These are phyloP conservation scores for Falciphora oryzae DNA, from an alignment of 2,329 filamentous ascomycete species.

Conservation along the genomic window DNA sequence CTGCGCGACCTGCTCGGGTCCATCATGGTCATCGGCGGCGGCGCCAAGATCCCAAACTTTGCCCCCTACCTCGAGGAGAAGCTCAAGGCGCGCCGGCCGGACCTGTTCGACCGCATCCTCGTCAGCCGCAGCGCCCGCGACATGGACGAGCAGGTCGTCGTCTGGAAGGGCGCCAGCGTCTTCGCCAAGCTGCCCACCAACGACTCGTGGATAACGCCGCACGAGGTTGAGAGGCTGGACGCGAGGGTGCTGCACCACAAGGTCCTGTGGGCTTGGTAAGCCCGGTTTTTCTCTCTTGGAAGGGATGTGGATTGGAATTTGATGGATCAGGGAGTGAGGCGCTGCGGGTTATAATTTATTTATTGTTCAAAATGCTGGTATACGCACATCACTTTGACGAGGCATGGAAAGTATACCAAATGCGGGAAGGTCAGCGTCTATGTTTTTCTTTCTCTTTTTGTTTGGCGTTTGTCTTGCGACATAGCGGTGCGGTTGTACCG, in stretches of 20 bases:
- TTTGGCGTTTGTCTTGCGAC: neutral
- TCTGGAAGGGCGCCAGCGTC: constrained; percentile 96
- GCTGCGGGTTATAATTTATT: neutral
- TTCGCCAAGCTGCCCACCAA: constrained; percentile 90
- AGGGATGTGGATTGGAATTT: neutral
- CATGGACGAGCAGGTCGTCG: constrained; percentile 93
- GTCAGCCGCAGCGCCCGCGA: constrained; percentile 74
- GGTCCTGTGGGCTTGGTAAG: constrained; percentile 57
- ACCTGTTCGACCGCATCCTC: constrained; percentile 54
- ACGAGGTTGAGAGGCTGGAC: constrained; percentile 85
- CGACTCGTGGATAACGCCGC: constrained; percentile 86
- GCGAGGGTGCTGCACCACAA: constrained; percentile 80
- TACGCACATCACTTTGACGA: neutral
- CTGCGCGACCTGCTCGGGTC: constrained; percentile 82
- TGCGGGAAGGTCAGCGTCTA: neutral
- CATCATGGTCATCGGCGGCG: constrained; percentile 87
- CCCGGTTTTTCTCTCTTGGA: neutral
- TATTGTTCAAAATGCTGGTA: neutral
- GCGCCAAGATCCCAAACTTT: constrained; percentile 74
- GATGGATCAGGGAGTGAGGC: neutral
- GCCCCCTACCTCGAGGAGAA: constrained; percentile 77
- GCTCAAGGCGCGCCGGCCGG: constrained; percentile 60
- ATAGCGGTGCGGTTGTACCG: neutral
- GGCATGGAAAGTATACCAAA: neutral
- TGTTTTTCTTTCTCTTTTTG: neutral